Evolutionary conservation across 2,329 filamentous ascomycete genomes (phyloP), one percentile per base, ranked within the genome.

Genomic region (Claviceps quebecensis): DNA sequence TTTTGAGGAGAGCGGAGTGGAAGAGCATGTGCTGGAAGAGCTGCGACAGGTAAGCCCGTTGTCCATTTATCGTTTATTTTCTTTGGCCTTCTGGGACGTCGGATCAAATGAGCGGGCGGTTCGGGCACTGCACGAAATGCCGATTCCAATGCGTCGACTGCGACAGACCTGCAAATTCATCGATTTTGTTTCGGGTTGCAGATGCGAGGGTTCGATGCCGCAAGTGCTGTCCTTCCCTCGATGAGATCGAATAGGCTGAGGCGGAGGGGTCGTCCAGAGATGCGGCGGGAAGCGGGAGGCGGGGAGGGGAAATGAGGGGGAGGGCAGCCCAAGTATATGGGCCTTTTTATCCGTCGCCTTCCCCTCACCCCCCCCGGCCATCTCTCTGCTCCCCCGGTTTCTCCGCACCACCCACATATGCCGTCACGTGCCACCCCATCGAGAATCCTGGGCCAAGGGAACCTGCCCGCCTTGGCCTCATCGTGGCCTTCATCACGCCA

Each of bases 1-100:
- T 70, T 97, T 98, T 66, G 93, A 98, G 68, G 93, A 98, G 71
- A 88, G 85, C 60, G 93, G 93, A 61, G 85, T 97, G 57, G 88
- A 95, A 61, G 85, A 91, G 67, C 75, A 80, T 60, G 91, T 91
- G 49, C 73, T 98, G 62, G 81, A 91, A 59, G 87, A 95, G 67
- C 74, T 98, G 75, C 84, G 83, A 69, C 78, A 84, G 81, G 91
- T 97, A 75, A 78, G 86, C 17, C 9, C 36, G n/a, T 16, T 41
- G 34, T 22, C 37, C 6, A 19, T 41, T 51, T 16, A 13, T 9
- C 13, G 26, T 19, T 43, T 34, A 38, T 17, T 26, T 17, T 41
- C 22, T 34, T 17, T 34, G 29, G 29, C 29, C 29, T 23, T 45
- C 23, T 4, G 23, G 43, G 19, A 16, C 11, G 13, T 8, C 29